phyloP scores from a whole-genome alignment of 805 yeast species.

The Allodekkera sacchari region DNA sequence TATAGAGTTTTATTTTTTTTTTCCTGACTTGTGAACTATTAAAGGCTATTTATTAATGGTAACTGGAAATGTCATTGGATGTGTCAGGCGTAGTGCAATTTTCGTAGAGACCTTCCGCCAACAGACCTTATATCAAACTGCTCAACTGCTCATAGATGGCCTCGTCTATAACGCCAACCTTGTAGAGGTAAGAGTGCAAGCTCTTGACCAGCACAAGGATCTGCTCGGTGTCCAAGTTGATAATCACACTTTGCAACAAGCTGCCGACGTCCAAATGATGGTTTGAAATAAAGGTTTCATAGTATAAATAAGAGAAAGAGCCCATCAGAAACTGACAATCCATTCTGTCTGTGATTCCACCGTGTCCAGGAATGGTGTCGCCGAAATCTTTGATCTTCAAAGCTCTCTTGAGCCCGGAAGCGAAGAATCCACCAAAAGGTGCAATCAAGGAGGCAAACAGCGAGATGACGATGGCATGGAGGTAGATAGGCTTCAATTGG shows the following conservation, averaged over 20 bases:
- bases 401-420: constrained; percentile 94
- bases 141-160: constrained; percentile 25
- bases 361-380: constrained; percentile 98
- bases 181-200: constrained; percentile 46
- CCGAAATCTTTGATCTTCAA: constrained; percentile 96
- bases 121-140: constrained; percentile 7
- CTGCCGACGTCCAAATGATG: constrained; percentile 66
- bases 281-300: constrained; percentile 80
- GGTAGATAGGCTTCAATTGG: constrained; percentile 75
- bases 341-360: constrained; percentile 95
- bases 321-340: constrained; percentile 99
- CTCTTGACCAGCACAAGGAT: constrained; percentile 53
- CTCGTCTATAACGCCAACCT: constrained; percentile 32
- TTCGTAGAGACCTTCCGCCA: no score
- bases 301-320: constrained; percentile 83
- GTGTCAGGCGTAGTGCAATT: no score
- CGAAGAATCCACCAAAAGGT: constrained; percentile 98
- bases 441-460: constrained; percentile 96
- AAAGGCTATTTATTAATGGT: no score
- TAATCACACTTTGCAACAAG: constrained; percentile 65
- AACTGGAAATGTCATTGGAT: no score
- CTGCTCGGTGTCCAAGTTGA: constrained; percentile 59
- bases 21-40: no score
- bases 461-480: constrained; percentile 80
- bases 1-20: no score